Evolutionary conservation across 768 basidiomycete genomes (phyloP), one percentile per base, ranked within the genome.

Genomic region (Saitozyma podzolica): DNA sequence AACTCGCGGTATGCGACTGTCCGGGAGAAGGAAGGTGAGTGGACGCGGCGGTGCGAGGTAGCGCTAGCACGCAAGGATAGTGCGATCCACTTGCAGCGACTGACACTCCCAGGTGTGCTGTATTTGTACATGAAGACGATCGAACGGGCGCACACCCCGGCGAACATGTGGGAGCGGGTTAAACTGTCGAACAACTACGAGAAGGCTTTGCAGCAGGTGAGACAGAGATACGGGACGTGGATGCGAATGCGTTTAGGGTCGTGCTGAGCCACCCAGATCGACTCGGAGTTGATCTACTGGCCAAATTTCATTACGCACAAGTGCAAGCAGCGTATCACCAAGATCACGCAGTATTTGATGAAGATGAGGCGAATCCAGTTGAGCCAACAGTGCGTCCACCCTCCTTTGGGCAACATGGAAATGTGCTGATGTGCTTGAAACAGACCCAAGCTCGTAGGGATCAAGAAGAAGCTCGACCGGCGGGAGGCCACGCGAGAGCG

Each of bases 1-100:
- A 98, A 98, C 77, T 94, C 94, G 19, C 84, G 92, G 65, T 98
- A 98, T 80, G 95, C 96, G 8, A 98, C 96, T n/a, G 93, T 99
- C 5, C 84, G 96, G 65, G 96, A 99, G 79, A 87, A 91, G 66
- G 91, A 96, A 80, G 96, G 95, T 89, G 61, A 45, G 70, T 57
- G 41, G 40, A 43, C 9, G 11, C 16, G 49, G 58, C 50, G 20
- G 43, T 51, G 37, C 20, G 29, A 29, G 29, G 29, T 29, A 29
- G 29, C 29, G 29, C 29, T 29, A 58, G 47, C 19, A 40, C 8
- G 39, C 51, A 1, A 47, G 13, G 40, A 59, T 14, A 37, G 50
- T 49, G 17, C 52, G n/a, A 14, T 17, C 40, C 37, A 54, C 65
- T 50, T 64, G 63, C 56, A n/a, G 19, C 6, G 41, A 41, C 56